These are phyloP conservation scores for Escovopsis sp. DNA, from an alignment of 2,329 filamentous ascomycete genomes.

Conservation along the genomic window DNA sequence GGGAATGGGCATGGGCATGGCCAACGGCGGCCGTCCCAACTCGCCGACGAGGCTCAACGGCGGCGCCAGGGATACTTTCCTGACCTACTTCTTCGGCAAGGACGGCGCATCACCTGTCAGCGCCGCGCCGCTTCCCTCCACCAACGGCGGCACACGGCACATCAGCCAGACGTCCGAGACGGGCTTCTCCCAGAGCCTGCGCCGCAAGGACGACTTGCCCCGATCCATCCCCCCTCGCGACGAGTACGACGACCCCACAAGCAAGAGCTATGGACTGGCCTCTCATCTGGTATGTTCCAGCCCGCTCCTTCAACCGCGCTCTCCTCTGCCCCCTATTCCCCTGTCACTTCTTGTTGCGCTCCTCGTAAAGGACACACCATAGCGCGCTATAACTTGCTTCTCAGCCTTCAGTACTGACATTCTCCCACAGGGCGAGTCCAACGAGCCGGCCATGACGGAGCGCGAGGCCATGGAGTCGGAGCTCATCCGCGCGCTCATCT, in stretches of 20 bases:
- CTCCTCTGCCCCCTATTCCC: no score
- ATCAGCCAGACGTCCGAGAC: conserved; percentile 67
- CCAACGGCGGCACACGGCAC: conserved; percentile 43
- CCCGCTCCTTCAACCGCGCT: no score
- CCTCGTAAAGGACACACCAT: no score
- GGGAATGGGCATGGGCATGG: conserved; percentile 40
- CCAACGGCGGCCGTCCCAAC: conserved; percentile 41
- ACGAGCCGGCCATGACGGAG: conserved; percentile 81
- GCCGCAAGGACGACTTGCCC: conserved; percentile 47
- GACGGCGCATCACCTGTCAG: conserved; percentile 44
- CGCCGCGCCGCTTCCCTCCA: conserved; percentile 16
- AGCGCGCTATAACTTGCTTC: background rate
- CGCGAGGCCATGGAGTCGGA: conserved; percentile 96
- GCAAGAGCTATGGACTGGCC: conserved; percentile 25
- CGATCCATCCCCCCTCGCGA: conserved; percentile 30
- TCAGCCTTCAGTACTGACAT: conserved; percentile 9
- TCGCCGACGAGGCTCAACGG: conserved; percentile 41
- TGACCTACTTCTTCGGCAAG: conserved; percentile 98
- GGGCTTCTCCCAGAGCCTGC: conserved; percentile 69
- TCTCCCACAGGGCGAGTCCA: conserved; percentile 33
- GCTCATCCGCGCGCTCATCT: conserved; percentile 89
- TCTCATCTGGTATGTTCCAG: conserved; percentile 41
- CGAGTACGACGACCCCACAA: conserved; percentile 28
- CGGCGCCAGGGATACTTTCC: conserved; percentile 70
- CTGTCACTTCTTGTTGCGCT: no score